These are phyloP conservation scores for Carex scoparia DNA, from an alignment of 176 grass and related monocot species.

Conservation along the genomic window DNA sequence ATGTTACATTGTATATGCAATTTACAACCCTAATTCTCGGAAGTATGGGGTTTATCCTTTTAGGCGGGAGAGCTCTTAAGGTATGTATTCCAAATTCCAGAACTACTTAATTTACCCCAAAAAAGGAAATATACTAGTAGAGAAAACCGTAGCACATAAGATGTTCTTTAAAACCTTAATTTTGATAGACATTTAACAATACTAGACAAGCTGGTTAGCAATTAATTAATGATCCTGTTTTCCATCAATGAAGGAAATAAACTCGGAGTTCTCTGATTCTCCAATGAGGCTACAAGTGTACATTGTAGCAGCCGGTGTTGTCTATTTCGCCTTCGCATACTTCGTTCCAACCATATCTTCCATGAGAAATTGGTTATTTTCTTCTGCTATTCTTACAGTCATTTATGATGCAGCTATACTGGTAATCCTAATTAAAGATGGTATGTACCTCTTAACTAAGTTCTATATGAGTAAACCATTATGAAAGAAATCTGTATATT, in stretches of 20 bases:
- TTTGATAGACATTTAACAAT: background rate
- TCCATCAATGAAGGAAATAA: constrained; percentile 45
- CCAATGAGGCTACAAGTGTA: constrained; percentile 57
- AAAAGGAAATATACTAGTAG: background rate
- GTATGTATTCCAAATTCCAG: constrained; percentile 4
- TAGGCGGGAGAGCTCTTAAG: constrained; percentile 77
- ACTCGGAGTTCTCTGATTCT: constrained; percentile 46
- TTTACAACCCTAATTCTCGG: constrained; percentile 63
- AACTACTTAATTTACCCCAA: background rate
- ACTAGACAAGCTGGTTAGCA: background rate
- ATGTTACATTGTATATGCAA: constrained; percentile 73
- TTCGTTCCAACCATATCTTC: constrained; percentile 80
- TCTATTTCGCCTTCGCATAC: constrained; percentile 75
- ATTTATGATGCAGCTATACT: constrained; percentile 42
- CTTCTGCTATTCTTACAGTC: constrained; percentile 57
- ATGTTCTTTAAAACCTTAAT: background rate
- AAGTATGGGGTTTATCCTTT: constrained; percentile 77
- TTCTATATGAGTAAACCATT: background rate
- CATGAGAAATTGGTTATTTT: constrained; percentile 79
- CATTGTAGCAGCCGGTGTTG: constrained; percentile 35
- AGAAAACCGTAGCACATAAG: background rate
- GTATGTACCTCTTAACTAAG: constrained; percentile 2
- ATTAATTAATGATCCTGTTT: background rate
- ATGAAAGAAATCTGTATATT: background rate
- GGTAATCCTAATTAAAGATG: constrained; percentile 55